Percentiles rank a stretch among this genome's conserved stretches.
phyloP scores from a whole-genome alignment of 495 filamentous ascomycete genomes.

The Xylaria venustula region DNA sequence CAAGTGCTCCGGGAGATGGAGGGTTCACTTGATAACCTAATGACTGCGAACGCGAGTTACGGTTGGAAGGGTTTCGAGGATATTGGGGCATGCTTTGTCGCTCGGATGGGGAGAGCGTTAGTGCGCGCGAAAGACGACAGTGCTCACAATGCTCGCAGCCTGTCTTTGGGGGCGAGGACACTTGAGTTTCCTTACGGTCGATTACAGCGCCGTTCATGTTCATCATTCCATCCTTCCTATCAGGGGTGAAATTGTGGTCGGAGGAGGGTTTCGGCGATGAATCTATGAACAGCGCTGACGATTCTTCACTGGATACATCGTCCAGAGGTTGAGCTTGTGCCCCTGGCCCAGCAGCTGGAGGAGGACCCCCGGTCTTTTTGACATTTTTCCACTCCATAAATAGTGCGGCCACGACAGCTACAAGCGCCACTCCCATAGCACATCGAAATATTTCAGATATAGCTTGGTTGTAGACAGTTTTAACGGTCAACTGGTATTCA shows the following conservation, averaged over 20 bases:
- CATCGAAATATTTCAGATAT: conserved; percentile 54
- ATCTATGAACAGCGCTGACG: background rate
- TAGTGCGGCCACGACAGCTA: conserved; percentile 48
- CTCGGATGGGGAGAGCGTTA: background rate
- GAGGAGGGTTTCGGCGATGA: conserved; percentile 7
- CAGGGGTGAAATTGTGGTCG: background rate
- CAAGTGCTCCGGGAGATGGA: conserved; percentile 9
- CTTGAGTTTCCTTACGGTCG: background rate
- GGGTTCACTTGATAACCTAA: background rate
- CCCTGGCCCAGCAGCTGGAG: background rate
- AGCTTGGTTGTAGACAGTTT: conserved; percentile 58
- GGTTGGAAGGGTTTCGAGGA: background rate
- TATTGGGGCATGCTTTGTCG: background rate
- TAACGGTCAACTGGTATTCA: conserved; percentile 39
- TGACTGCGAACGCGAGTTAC: background rate
- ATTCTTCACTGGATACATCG: background rate
- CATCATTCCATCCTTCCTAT: background rate
- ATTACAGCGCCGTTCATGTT: background rate
- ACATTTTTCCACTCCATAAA: conserved; percentile 64
- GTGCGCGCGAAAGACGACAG: conserved; percentile 8
- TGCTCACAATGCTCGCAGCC: conserved; percentile 18
- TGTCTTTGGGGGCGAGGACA: background rate
- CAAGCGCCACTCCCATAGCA: conserved; percentile 52
- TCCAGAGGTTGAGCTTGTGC: background rate
- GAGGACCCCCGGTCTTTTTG: conserved; percentile 37